Evolutionary conservation across 2,329 filamentous ascomycete species (phyloP).

Genomic region (Phaeosphaeria sp.): DNA sequence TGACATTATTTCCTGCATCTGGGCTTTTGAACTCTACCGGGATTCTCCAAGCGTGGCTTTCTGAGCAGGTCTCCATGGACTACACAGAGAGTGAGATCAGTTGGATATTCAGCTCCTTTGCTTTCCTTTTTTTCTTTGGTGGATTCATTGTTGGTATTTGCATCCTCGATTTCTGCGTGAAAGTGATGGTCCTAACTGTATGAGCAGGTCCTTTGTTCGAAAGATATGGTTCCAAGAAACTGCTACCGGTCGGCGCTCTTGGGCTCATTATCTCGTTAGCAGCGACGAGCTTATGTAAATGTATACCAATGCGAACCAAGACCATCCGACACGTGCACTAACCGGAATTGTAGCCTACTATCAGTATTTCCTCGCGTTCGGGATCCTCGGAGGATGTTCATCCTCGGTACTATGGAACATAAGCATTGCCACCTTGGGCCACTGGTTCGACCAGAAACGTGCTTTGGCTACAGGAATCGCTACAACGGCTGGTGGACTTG

Average conservation of each 20-base stretch:
- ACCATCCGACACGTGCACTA: background rate
- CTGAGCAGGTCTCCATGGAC: conserved; percentile 69
- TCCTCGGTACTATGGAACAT: conserved; percentile 38
- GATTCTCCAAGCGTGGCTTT: conserved; percentile 78
- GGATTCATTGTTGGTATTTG: conserved; percentile 51
- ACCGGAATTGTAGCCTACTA: conserved; percentile 31
- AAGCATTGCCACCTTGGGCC: conserved; percentile 23
- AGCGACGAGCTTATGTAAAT: conserved; percentile 1
- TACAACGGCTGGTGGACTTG: conserved; percentile 27
- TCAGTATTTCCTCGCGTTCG: conserved; percentile 41
- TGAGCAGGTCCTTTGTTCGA: conserved; percentile 5
- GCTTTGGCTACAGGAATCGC: conserved; percentile 36
- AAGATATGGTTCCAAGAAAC: conserved; percentile 1
- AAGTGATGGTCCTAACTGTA: background rate
- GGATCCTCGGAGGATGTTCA: conserved; percentile 37
- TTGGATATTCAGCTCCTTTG: conserved; percentile 83
- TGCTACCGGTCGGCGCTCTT: background rate
- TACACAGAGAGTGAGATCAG: conserved; percentile 72
- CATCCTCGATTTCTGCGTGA: background rate
- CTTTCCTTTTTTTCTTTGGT: conserved; percentile 78
- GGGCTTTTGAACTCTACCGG: conserved; percentile 57
- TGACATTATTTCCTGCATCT: conserved; percentile 28
- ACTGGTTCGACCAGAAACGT: conserved; percentile 33
- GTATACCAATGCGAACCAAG: background rate
- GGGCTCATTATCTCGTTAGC: conserved; percentile 3